Base-by-base conservation (phyloP, 2,329 filamentous ascomycete species). In the Thelonectria discophora region DNA sequence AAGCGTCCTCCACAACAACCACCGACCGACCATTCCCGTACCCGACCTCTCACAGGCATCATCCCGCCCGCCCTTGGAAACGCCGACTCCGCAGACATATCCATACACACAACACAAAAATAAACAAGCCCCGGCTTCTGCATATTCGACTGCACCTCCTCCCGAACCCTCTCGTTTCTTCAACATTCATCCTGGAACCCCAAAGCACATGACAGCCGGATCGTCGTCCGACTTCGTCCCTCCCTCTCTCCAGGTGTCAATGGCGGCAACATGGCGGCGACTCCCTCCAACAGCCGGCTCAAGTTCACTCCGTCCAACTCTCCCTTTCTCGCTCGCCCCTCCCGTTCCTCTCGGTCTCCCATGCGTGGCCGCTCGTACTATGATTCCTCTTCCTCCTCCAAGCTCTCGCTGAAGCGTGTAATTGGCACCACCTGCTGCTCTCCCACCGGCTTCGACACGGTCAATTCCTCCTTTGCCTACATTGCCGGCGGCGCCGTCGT, bases 401-500 rank as follows among this genome's bases (percentile, higher is more conserved):
- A 85, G 42, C 83, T 97, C 46, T 90, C 90, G 40, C 82, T 97
- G 64, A 90, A 89, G 75, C 88, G 92, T 65, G 93, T 98, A 59
- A 91, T 98, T 72, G 95, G 95, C 48, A 97, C 94, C 21, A 98
- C 94, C 8, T 94, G 93, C 65, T 87, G 83, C 68, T 91, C 91
- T 5, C 90, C 93, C 42, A 94, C 91, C 74, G 93, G 92, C 65
- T 97, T 99, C 77, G 93, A 96, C 74, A 89, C 87, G 65, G 88
- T 94, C 62, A 82, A 90, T 42, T 86, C 89, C 12, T 89, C 85
- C 52, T 97, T 98, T 77, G 93, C 93, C 57, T 95, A 97, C 75
- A 94, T 93, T 65, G 94, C 95, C 9, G 95, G 95, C 57, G 95
- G 93, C 10, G 93, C 94, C 45, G 94, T 93, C n/a, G 92, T 99